Percentiles rank a stretch among this genome's conserved stretches.
Evolutionary conservation across 169 alveolate genomes (phyloP).

Genomic region (Plasmodium gaboni): DNA sequence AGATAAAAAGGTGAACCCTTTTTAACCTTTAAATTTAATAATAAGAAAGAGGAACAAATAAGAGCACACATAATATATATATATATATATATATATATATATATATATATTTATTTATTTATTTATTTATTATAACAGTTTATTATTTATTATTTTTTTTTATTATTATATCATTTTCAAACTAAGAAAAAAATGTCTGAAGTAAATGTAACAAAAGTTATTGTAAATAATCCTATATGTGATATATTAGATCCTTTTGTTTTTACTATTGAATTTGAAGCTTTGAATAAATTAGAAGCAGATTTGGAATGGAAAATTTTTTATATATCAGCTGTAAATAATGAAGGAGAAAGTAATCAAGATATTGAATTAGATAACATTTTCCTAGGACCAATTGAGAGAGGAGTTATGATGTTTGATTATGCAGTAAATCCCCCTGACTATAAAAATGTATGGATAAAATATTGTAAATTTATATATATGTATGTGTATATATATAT

Average conservation of each 20-base stretch:
- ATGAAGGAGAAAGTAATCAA: conserved; percentile 84
- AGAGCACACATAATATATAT: too few species aligned
- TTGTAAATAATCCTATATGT: conserved; percentile 92
- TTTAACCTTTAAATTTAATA: too few species aligned
- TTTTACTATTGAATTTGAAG: conserved; percentile 95
- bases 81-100: too few species aligned
- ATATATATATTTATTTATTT: too few species aligned
- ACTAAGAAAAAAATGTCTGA: conserved; percentile 91
- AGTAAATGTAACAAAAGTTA: conserved; percentile 95
- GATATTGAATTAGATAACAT: conserved; percentile 96
- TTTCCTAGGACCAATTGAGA: conserved; percentile 93
- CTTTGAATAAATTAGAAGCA: conserved; percentile 91
- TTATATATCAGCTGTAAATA: conserved; percentile 86
- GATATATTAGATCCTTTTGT: conserved; percentile 92
- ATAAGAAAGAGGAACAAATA: too few species aligned
- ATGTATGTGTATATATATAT: neutral
- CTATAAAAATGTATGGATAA: conserved; percentile 85
- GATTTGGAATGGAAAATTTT: conserved; percentile 94
- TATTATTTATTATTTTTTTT: too few species aligned
- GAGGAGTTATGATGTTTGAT: conserved; percentile 95
- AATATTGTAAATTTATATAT: neutral
- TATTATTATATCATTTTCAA: too few species aligned
- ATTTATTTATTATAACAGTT: too few species aligned
- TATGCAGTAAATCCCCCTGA: conserved; percentile 96
- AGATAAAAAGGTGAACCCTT: too few species aligned